These are phyloP conservation scores for Blastobotrys persicus DNA, from an alignment of 1,139 yeast genomes.

Conservation along the genomic window DNA sequence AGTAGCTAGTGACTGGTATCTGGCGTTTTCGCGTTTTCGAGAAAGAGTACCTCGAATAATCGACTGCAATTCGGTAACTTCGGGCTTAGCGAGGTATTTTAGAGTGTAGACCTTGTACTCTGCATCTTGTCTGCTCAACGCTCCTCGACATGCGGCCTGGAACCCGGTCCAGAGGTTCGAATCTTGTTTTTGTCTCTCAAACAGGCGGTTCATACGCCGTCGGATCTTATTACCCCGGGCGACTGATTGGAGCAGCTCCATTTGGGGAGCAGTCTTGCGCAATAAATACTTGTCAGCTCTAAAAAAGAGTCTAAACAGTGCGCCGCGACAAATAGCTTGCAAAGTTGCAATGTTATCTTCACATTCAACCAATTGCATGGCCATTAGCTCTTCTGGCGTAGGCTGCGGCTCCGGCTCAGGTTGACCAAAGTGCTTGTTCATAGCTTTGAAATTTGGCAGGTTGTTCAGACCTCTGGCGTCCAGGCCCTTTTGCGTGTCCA, in stretches of 20 bases:
- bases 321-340: slow-evolving; percentile 41
- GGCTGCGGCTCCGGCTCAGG: slow-evolving; percentile 27
- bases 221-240: slow-evolving; percentile 26
- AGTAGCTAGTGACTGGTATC: neutral
- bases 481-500: slow-evolving; percentile 63
- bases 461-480: slow-evolving; percentile 43
- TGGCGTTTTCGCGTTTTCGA: slow-evolving; percentile 6
- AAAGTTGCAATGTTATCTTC: slow-evolving; percentile 32
- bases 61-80: slow-evolving; percentile 22
- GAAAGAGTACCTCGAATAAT: slow-evolving; percentile 22
- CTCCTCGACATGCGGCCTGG: slow-evolving; percentile 24
- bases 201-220: neutral
- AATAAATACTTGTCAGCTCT: slow-evolving; percentile 23
- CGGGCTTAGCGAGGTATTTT: slow-evolving; percentile 21
- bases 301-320: slow-evolving; percentile 20
- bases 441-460: slow-evolving; percentile 43
- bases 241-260: slow-evolving; percentile 30
- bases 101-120: slow-evolving; percentile 20
- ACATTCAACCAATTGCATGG: slow-evolving; percentile 31
- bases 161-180: slow-evolving; percentile 9
- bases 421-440: slow-evolving; percentile 38
- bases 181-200: slow-evolving; percentile 1
- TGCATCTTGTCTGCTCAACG: slow-evolving; percentile 18
- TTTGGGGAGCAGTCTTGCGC: slow-evolving; percentile 15
- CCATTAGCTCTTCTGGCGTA: slow-evolving; percentile 35